Base-by-base conservation (phyloP, 495 filamentous ascomycete genomes). In the Penicillium riverlandense region DNA sequence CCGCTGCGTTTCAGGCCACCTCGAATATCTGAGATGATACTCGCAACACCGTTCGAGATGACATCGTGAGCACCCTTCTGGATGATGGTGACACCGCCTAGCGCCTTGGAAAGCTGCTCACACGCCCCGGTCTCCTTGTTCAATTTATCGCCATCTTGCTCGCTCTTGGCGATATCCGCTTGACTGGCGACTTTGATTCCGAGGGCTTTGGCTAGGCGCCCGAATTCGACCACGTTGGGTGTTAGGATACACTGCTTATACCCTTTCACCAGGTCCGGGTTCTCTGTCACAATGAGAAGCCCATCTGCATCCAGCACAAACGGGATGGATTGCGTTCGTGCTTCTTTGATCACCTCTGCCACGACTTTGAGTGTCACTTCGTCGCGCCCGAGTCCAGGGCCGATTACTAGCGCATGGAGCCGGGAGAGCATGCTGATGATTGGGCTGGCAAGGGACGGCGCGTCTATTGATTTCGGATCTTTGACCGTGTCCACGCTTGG, bases 241-340 rank as follows among this genome's bases (percentile, higher is more conserved):
- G 92, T 98, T 32, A 98, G 67, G 35, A 98, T 89, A 39, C 89
- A 95, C 38, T 88, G 73, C 35, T 71, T 77, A 61, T 90, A 96
- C 1, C 87, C 88, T 22, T 79, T 74, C 4, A 98, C 75, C 3
- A 96, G 67, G 15, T 80, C 81, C 11, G 92, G 92, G 38, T 83
- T 67, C 43, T 79, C 80, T 45, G 83, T 80, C 28, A 91, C 80
- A 6, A 98, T 62, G 15, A 80, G 76, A 33, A 98, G 66, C 6
- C 88, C 92, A 66, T 98, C 92, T 6, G 92, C 92, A 61, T 98
- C 92, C 8, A 98, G 67, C 37, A 98, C 86, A 45, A 96, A 82
- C 1, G 89, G 85, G 49, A 96, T 81, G 2, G 76, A 72, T 41
- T 65, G 63, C 49, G 85, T 79, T 36, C 83, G 76, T 11, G 94